These are phyloP conservation scores for Athelia psychrophila DNA, from an alignment of 1,284 basidiomycete genomes.

Conservation along the genomic window DNA sequence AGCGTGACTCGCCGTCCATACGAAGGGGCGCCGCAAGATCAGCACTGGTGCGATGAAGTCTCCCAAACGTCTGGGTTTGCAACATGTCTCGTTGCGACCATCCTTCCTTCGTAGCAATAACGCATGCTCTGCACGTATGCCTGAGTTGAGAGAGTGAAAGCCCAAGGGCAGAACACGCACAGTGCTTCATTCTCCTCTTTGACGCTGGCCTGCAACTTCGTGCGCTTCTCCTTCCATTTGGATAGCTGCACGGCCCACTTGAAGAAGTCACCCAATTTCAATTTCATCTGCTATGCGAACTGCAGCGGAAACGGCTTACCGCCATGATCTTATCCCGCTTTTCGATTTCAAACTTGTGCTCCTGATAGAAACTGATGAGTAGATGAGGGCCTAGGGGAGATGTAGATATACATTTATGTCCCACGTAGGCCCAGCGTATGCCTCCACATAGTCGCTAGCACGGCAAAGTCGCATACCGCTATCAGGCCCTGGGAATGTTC, in stretches of 20 bases:
- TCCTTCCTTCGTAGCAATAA: conserved; percentile 31
- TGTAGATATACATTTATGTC: not conserved
- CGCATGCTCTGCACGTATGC: conserved; percentile 27
- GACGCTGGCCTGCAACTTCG: conserved; percentile 1
- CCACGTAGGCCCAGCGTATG: conserved; percentile 10
- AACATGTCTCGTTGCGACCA: conserved; percentile 37
- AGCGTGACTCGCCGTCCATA: no score
- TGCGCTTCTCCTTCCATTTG: conserved; percentile 25
- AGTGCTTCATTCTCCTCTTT: conserved; percentile 25
- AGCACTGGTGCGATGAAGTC: conserved; percentile 29
- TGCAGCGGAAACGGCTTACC: conserved; percentile 11
- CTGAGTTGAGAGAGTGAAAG: no score
- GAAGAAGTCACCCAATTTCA: not conserved
- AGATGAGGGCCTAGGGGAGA: not conserved
- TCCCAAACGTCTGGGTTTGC: conserved; percentile 30
- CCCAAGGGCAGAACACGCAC: conserved; percentile 23
- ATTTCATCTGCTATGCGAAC: no score
- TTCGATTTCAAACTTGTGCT: conserved; percentile 3
- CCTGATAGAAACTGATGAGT: conserved; percentile 7
- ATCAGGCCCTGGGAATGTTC: no score
- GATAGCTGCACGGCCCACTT: conserved; percentile 32
- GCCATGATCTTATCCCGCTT: conserved; percentile 19
- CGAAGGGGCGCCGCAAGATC: conserved; percentile 30
- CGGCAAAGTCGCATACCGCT: not conserved
- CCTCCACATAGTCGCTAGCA: not conserved